These are phyloP conservation scores for Starmerella potacharoeniae DNA, from an alignment of 805 yeast genomes.

Conservation along the genomic window DNA sequence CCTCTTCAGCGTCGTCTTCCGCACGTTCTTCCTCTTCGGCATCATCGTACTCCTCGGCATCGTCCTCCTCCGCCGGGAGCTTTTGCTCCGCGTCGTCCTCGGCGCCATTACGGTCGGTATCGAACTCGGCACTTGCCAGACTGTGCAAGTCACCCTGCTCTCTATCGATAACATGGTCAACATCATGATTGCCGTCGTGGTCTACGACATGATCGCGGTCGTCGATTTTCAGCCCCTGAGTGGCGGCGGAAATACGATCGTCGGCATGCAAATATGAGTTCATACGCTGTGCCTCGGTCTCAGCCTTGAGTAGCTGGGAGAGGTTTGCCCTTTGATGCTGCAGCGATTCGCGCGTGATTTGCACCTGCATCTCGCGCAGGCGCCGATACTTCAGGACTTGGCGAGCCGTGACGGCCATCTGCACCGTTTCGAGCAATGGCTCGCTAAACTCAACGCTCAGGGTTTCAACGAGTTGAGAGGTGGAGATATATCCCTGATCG, in stretches of 20 bases:
- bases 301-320: conserved; percentile 33
- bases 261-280: conserved; percentile 27
- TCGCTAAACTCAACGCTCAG: conserved; percentile 52
- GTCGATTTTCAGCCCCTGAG: conserved; percentile 4
- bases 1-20: not conserved
- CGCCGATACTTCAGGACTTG: conserved; percentile 51
- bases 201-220: conserved; percentile 11
- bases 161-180: conserved; percentile 8
- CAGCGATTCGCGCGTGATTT: conserved; percentile 34
- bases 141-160: conserved; percentile 1
- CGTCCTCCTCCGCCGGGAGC: not conserved
- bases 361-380: conserved; percentile 44
- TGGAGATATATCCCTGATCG: conserved; percentile 48
- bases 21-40: not conserved
- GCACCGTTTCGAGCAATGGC: conserved; percentile 62
- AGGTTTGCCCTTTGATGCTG: conserved; percentile 29
- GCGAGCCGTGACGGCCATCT: conserved; percentile 46
- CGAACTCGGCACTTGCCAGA: not conserved
- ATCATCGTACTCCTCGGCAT: not conserved
- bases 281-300: conserved; percentile 36
- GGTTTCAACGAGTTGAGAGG: conserved; percentile 41
- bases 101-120: not conserved
- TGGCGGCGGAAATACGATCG: conserved; percentile 22
- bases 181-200: conserved; percentile 7
- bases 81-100: not conserved